Base-by-base conservation (phyloP, 371 early-diverging fungal genomes). In the Mortierella sp. region DNA sequence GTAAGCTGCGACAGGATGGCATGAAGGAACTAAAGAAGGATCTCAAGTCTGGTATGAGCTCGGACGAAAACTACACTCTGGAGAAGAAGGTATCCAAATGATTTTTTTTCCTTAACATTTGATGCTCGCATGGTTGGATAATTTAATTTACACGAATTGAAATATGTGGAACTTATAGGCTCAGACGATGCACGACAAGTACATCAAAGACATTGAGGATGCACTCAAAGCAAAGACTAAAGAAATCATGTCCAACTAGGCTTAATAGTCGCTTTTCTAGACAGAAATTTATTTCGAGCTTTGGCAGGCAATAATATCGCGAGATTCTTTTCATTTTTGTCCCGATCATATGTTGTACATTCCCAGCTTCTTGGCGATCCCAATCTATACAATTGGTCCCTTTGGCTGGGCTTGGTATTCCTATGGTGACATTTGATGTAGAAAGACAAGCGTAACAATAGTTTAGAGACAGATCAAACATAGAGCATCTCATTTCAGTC, bases 1-100 rank as follows among this genome's bases (percentile, higher is more conserved):
- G 94, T 62, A 85, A 86, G 62, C 74, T 91, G 63, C 90, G 95
- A 28, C 93, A 94, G 66, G 93, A 93, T 62, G 91, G 90, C 45
- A 90, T 93, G 90, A 91, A 91, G 81, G 90, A 92, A 20, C 72
- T 96, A 57, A 95, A 95, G 84, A 87, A 88, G 55, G 91, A 91
- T 54, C 64, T 84, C n/a, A 92, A 90, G 83, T 60, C 78, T 52
- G 85, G 86, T 30, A 70, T 89, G 78, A 75, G 93, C 55, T 85
- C 83, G 37, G 94, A 94, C 79, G 89, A 91, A 60, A 84, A 86
- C 62, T 88, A 86, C 72, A 79, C 73, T 62, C 74, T 91, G 72
- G 92, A 93, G 66, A 93, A 93, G 81, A 71, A 86, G 77, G 92
- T 89, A 49, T 49, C 2, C n/a, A 86, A 76, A 26, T 69, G 8